Evolutionary conservation across 176 grass and related monocot species (phyloP).

Genomic region (Avena insularis): DNA sequence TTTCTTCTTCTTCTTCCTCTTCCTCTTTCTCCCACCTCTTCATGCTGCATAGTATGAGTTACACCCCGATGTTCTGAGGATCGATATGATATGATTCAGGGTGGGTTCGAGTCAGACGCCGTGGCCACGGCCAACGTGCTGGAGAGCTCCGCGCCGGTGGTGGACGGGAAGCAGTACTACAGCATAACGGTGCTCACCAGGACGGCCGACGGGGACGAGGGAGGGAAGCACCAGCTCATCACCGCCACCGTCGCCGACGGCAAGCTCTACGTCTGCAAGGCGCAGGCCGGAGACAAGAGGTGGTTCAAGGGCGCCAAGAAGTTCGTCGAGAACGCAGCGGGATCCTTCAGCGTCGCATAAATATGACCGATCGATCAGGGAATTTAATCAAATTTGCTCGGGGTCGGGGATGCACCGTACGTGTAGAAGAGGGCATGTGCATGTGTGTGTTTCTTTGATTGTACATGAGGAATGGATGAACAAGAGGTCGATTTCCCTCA

Average conservation of each 20-base stretch:
- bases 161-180: slow-evolving; percentile 89
- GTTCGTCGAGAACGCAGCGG: slow-evolving; percentile 74
- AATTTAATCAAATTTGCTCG: neutral
- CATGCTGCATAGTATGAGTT: neutral
- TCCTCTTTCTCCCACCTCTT: neutral
- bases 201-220: slow-evolving; percentile 92
- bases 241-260: slow-evolving; percentile 72
- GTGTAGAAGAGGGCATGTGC: slow-evolving; percentile 25
- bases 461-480: slow-evolving; percentile 70
- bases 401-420: slow-evolving; percentile 32
- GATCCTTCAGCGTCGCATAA: slow-evolving; percentile 82
- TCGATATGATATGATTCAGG: slow-evolving; percentile 37
- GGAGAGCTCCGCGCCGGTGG: slow-evolving; percentile 53
- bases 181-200: slow-evolving; percentile 83
- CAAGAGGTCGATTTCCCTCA: slow-evolving; percentile 39
- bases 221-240: slow-evolving; percentile 91
- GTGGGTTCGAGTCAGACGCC: slow-evolving; percentile 75
- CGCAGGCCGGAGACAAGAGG: slow-evolving; percentile 95
- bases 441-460: slow-evolving; percentile 61
- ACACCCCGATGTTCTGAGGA: neutral
- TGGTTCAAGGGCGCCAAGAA: slow-evolving; percentile 96
- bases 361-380: neutral
- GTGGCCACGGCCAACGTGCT: slow-evolving; percentile 86
- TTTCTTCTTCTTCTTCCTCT: neutral
- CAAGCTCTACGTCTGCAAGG: slow-evolving; percentile 97